phyloP scores from a whole-genome alignment of 371 early-diverging fungal genomes.

The Mucor racemosus region DNA sequence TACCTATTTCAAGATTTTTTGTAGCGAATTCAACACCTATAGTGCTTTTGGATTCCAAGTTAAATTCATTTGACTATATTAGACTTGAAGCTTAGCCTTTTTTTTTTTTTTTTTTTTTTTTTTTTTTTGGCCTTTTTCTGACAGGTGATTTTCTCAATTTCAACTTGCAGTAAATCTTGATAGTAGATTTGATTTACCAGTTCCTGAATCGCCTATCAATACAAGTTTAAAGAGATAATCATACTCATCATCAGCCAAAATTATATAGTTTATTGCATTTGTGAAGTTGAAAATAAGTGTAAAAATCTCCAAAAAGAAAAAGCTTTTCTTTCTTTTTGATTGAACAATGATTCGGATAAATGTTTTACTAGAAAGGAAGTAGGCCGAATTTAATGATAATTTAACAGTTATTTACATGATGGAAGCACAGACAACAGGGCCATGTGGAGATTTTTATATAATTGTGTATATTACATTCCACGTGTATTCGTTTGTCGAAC shows the following conservation, averaged over 20 bases:
- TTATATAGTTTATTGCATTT: not conserved
- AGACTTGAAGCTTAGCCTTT: not conserved
- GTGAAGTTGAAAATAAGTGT: not conserved
- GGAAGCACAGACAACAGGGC: not conserved
- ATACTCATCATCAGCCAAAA: conserved; percentile 19
- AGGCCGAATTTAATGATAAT: not conserved
- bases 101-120: conserved; percentile 51
- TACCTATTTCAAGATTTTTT: conserved; percentile 48
- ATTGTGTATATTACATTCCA: not conserved
- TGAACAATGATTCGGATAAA: not conserved
- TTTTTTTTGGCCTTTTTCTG: not conserved
- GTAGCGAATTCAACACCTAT: conserved; percentile 67
- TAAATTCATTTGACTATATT: conserved; percentile 88
- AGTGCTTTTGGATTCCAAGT: conserved; percentile 97
- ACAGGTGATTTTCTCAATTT: conserved; percentile 80
- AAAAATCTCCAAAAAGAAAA: not conserved
- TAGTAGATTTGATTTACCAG: conserved; percentile 99
- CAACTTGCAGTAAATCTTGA: conserved; percentile 84
- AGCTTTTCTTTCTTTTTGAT: too few species aligned
- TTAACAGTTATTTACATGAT: not conserved
- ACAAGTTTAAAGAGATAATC: conserved; percentile 67
- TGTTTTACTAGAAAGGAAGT: not conserved
- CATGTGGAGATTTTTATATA: not conserved
- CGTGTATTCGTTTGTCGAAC: not conserved
- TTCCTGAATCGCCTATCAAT: conserved; percentile 99